These are phyloP conservation scores for Rosa chinensis DNA, from an alignment of 306 rosid species.

Conservation along the genomic window DNA sequence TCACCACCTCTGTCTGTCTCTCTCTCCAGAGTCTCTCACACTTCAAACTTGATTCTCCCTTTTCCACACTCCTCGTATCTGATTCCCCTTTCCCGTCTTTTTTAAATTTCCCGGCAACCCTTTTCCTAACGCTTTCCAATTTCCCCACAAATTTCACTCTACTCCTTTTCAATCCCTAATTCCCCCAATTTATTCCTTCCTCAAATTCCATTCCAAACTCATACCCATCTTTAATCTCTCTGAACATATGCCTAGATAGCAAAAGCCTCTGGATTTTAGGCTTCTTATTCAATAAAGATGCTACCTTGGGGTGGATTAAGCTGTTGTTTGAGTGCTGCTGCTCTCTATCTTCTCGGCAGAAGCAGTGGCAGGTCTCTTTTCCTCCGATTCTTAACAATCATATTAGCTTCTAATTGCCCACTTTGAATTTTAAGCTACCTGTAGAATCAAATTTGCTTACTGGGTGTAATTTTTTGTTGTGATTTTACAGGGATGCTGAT, in stretches of 20 bases:
- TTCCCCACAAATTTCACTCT: background rate
- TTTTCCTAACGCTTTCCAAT: background rate
- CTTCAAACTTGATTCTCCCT: background rate
- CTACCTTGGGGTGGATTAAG: conserved; percentile 94
- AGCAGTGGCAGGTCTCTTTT: conserved; percentile 75
- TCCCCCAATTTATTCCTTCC: background rate
- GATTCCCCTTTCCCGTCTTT: conserved; percentile 22
- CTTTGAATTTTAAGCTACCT: background rate
- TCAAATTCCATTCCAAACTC: background rate
- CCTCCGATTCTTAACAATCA: background rate
- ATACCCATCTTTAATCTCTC: background rate
- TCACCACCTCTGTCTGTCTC: background rate
- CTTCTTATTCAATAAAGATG: conserved; percentile 43
- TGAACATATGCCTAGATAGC: background rate
- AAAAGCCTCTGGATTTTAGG: conserved; percentile 19
- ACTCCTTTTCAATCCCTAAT: conserved; percentile 3
- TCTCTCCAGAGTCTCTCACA: background rate
- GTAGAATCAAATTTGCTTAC: background rate
- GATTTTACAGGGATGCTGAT: conserved; percentile 72
- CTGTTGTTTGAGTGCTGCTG: conserved; percentile 95
- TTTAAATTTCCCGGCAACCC: conserved; percentile 9
- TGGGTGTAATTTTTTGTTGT: conserved; percentile 12
- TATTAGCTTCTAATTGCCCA: background rate
- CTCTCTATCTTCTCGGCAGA: conserved; percentile 95
- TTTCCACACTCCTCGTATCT: conserved; percentile 51